Conservation (phyloP, 148 eudicot genomes). For the Rhododendron kiyosumense region DNA sequence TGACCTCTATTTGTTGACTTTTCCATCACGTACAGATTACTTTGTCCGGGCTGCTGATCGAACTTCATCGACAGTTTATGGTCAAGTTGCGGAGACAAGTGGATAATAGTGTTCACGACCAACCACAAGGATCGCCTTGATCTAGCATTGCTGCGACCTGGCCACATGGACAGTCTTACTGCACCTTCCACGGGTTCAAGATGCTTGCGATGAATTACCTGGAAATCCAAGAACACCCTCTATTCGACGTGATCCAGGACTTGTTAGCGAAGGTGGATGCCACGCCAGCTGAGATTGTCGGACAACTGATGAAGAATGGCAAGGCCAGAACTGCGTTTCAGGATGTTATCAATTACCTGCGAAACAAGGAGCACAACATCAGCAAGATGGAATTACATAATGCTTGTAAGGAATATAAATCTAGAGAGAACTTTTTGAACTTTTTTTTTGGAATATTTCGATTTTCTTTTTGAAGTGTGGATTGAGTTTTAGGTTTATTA, state of each 20-base stretch:
- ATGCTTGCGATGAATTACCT: conserved; percentile 32
- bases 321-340: conserved; percentile 19
- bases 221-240: conserved; percentile 14
- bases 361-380: conserved; percentile 10
- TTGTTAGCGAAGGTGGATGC: conserved; percentile 22
- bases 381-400: no score
- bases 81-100: no score
- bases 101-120: no score
- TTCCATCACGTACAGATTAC: no score
- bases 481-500: neutral
- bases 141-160: conserved; percentile 21
- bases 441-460: neutral
- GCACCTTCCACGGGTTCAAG: conserved; percentile 35
- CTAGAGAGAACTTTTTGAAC: no score
- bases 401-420: no score
- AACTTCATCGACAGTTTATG: no score
- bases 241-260: conserved; percentile 18
- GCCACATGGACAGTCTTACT: conserved; percentile 54
- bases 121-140: no score
- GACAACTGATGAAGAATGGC: conserved; percentile 38
- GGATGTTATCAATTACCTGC: conserved; percentile 21
- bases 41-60: no score
- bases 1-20: no score
- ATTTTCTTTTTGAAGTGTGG: neutral
- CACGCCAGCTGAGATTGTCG: conserved; percentile 47